phyloP scores from a whole-genome alignment of 2,329 filamentous ascomycete species.

The Sporothrix mexicana region DNA sequence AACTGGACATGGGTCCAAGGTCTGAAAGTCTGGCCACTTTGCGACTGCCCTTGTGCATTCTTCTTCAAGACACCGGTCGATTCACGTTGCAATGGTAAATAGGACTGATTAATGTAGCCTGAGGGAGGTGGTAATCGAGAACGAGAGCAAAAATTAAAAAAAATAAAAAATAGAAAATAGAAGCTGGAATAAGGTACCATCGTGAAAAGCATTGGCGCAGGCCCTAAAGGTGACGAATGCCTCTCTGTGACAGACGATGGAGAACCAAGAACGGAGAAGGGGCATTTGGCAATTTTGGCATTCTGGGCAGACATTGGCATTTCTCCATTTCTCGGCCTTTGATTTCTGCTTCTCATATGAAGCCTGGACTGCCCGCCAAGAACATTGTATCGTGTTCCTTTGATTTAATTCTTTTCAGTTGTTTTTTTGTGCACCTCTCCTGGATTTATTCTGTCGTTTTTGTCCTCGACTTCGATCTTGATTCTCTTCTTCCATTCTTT shows the following conservation, averaged over 20 bases:
- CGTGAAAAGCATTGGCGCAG: neutral
- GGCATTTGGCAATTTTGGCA: too few species aligned
- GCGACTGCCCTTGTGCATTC: neutral
- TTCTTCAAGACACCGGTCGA: neutral
- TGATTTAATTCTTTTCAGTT: neutral
- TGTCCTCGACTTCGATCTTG: neutral
- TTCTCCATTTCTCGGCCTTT: too few species aligned
- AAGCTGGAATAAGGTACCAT: neutral
- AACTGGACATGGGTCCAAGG: neutral
- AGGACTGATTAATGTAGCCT: too few species aligned
- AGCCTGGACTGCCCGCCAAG: constrained; percentile 1
- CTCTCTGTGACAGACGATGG: neutral
- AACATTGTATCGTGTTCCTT: neutral
- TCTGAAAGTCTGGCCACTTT: constrained; percentile 9
- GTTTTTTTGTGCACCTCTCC: neutral
- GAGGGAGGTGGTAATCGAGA: too few species aligned
- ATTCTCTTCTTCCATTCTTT: neutral
- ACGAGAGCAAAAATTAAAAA: neutral
- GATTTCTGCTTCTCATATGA: constrained; percentile 9
- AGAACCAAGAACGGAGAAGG: too few species aligned
- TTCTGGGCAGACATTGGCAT: too few species aligned
- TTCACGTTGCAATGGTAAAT: neutral
- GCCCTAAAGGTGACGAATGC: constrained; percentile 1
- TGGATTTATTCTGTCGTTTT: neutral
- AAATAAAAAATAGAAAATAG: neutral